phyloP scores from a whole-genome alignment of 495 filamentous ascomycete genomes.

The Neurospora tetrasperma region DNA sequence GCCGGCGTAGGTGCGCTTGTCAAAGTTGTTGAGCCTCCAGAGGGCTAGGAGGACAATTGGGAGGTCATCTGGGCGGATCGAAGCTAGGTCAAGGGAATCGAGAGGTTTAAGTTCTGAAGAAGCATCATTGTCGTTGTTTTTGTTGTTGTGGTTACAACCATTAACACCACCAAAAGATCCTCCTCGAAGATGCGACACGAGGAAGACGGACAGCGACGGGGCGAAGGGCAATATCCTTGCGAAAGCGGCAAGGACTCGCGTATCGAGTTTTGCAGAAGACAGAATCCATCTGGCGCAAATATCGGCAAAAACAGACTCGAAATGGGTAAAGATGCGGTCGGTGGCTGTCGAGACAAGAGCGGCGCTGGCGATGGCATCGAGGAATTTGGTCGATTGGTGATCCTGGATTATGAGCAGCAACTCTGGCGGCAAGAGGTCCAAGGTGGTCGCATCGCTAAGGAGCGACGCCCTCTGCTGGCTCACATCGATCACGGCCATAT shows the following conservation, averaged over 20 bases:
- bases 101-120: not conserved
- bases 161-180: not conserved
- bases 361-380: slow-evolving; percentile 56
- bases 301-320: slow-evolving; percentile 65
- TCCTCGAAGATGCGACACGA: slow-evolving; percentile 23
- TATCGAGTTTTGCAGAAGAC: slow-evolving; percentile 28
- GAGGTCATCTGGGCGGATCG: slow-evolving; percentile 20
- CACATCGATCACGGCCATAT: slow-evolving; percentile 36
- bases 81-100: slow-evolving; percentile 12
- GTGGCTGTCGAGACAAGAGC: slow-evolving; percentile 58
- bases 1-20: slow-evolving; percentile 52
- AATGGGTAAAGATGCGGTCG: slow-evolving; percentile 55
- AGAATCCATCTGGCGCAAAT: slow-evolving; percentile 66
- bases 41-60: slow-evolving; percentile 50
- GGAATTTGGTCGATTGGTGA: slow-evolving; percentile 51
- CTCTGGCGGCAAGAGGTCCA: slow-evolving; percentile 52
- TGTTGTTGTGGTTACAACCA: not conserved
- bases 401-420: slow-evolving; percentile 53
- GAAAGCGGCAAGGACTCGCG: slow-evolving; percentile 57
- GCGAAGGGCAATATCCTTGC: slow-evolving; percentile 71
- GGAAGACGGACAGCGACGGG: slow-evolving; percentile 53
- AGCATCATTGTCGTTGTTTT: not conserved
- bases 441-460: slow-evolving; percentile 27
- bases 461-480: slow-evolving; percentile 30
- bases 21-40: slow-evolving; percentile 67